These are phyloP conservation scores for Ceratobasidium sp. DNA, from an alignment of 1,284 basidiomycete genomes.

Conservation along the genomic window DNA sequence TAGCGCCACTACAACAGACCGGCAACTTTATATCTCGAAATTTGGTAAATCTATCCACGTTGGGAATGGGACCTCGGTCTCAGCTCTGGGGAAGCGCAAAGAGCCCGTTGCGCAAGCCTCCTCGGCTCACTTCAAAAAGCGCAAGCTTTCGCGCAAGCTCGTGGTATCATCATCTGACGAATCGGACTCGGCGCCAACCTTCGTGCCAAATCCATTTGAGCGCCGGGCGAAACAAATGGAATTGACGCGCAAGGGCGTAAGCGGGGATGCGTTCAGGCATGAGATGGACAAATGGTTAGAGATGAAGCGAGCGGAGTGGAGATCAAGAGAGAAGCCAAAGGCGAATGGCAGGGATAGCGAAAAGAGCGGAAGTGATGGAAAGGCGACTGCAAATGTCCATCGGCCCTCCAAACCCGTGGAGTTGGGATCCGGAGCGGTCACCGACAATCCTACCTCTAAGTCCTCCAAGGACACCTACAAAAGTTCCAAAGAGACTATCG, in stretches of 20 bases:
- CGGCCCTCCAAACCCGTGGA: not conserved
- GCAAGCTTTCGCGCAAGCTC: constrained; percentile 20
- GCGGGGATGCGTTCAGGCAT: constrained; percentile 14
- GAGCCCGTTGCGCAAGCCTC: constrained; percentile 13
- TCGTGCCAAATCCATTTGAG: constrained; percentile 31
- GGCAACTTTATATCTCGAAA: not conserved
- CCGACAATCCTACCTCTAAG: not conserved
- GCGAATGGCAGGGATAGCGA: not conserved
- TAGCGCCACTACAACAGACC: not conserved
- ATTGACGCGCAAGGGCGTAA: constrained; percentile 30
- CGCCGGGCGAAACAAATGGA: constrained; percentile 37
- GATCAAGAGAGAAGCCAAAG: constrained; percentile 1
- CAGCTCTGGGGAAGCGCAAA: constrained; percentile 16
- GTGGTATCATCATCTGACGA: constrained; percentile 25
- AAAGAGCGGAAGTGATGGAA: constrained; percentile 3
- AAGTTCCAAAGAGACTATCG: not conserved
- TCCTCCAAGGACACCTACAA: not conserved
- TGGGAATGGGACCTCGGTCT: not conserved
- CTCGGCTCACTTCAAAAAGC: constrained; percentile 18
- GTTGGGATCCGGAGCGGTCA: not conserved
- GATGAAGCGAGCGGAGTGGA: constrained; percentile 25
- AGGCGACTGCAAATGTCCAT: not conserved
- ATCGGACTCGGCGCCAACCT: not conserved
- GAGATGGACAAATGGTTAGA: constrained; percentile 38
- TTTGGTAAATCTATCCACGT: not conserved